Percentiles rank a stretch among this genome's conserved stretches.
These are phyloP conservation scores for Xylariales sp. DNA, from an alignment of 2,329 filamentous ascomycete species.

Conservation along the genomic window DNA sequence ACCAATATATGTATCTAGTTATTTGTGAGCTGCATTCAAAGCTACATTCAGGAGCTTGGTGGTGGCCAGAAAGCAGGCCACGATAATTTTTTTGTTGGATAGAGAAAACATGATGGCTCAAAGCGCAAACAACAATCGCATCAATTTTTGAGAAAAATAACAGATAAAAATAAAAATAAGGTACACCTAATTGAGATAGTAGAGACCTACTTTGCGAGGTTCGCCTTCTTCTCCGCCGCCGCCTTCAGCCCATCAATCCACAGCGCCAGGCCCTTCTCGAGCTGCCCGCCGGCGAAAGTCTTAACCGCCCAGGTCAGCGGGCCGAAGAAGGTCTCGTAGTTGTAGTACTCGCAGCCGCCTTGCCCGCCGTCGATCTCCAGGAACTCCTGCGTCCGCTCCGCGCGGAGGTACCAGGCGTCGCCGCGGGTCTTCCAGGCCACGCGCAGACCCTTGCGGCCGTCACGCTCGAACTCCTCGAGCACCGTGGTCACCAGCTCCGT, in stretches of 20 bases:
- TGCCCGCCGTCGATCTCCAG: conserved; percentile 22
- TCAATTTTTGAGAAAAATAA: not conserved
- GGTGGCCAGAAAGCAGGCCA: too few species aligned
- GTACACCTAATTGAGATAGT: too few species aligned
- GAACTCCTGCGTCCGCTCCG: conserved; percentile 40
- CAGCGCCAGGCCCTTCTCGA: conserved; percentile 29
- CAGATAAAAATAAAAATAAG: not conserved
- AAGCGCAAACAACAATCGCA: too few species aligned
- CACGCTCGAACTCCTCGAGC: conserved; percentile 27
- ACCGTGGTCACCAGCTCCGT: conserved; percentile 21
- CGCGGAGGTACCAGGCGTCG: conserved; percentile 26
- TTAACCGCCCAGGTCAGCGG: conserved; percentile 29
- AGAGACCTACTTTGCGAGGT: not conserved
- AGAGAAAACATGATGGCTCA: too few species aligned
- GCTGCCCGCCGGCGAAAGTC: conserved; percentile 22
- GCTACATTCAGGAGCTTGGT: too few species aligned
- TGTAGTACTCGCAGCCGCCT: conserved; percentile 32
- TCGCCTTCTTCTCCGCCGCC: conserved; percentile 16
- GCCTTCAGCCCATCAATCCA: conserved; percentile 35
- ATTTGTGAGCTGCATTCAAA: too few species aligned
- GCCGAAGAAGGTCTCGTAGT: conserved; percentile 43
- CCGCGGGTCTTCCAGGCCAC: conserved; percentile 33
- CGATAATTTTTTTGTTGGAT: too few species aligned
- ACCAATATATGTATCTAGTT: too few species aligned
- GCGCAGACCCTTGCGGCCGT: conserved; percentile 27